phyloP scores from a whole-genome alignment of 139 green algal species.

The Chlorella sorokiniana region DNA sequence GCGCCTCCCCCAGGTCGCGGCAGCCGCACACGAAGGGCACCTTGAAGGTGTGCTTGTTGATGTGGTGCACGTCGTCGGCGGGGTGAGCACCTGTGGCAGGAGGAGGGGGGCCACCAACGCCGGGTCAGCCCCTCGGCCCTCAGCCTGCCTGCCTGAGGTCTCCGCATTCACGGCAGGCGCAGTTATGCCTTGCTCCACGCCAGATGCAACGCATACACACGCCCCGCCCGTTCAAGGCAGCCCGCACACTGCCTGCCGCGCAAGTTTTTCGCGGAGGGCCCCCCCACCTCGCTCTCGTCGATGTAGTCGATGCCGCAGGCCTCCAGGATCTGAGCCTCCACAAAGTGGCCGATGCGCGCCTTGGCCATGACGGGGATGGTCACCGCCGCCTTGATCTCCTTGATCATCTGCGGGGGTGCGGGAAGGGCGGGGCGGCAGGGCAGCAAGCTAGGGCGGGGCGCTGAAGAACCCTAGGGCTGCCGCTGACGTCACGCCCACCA shows the following conservation, averaged over 20 bases:
- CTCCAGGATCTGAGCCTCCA: constrained; percentile 99
- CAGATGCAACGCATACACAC: constrained; percentile 3
- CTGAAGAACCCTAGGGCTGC: not conserved
- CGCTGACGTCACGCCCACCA: too few relatives aligned
- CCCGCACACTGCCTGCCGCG: too few relatives aligned
- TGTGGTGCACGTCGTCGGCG: constrained; percentile 99
- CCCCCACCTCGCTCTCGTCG: constrained; percentile 94
- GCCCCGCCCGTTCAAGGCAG: not conserved
- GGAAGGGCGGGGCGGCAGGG: not conserved
- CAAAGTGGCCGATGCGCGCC: constrained; percentile 98
- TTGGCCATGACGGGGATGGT: constrained; percentile 99
- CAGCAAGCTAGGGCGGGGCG: not conserved
- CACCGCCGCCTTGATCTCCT: constrained; percentile 93
- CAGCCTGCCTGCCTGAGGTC: too few relatives aligned
- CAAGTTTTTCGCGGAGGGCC: not conserved
- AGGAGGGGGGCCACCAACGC: too few relatives aligned
- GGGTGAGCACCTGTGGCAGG: constrained; percentile 87
- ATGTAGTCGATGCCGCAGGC: constrained; percentile 97
- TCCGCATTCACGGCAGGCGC: too few relatives aligned
- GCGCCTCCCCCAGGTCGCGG: constrained; percentile 97
- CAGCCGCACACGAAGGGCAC: constrained; percentile 99
- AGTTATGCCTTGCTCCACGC: too few relatives aligned
- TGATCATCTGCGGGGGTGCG: constrained; percentile 80
- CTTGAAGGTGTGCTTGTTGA: constrained; percentile 99
- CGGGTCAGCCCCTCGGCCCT: too few relatives aligned